Evolutionary conservation across 177 flowering plant genomes (phyloP).

Genomic region (Vitis hybrid): DNA sequence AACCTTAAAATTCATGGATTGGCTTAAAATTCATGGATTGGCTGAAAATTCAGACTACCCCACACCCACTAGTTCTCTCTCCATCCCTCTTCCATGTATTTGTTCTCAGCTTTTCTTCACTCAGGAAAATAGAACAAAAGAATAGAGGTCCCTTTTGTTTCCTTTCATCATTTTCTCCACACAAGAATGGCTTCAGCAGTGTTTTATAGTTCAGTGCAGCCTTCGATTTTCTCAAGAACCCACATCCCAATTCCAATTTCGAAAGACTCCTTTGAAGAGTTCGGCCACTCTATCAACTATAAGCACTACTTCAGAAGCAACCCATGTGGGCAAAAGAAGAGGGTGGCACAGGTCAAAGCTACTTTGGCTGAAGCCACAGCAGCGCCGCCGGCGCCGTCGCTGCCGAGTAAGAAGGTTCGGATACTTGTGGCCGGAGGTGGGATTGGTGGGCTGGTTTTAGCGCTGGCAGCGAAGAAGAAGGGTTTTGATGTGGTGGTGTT

Average conservation of each 20-base stretch:
- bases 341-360: constrained; percentile 21
- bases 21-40: constrained; percentile 20
- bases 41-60: constrained; percentile 10
- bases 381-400: not conserved
- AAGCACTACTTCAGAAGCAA: constrained; percentile 20
- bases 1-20: constrained; percentile 13
- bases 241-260: constrained; percentile 30
- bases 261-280: constrained; percentile 20
- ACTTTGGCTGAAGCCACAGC: constrained; percentile 20
- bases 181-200: constrained; percentile 43
- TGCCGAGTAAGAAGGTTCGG: constrained; percentile 43
- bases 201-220: constrained; percentile 32
- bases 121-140: too few relatives aligned
- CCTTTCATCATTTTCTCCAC: not conserved
- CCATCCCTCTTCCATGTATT: not conserved
- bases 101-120: too few relatives aligned
- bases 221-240: constrained; percentile 44
- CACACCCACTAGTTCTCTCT: constrained; percentile 8
- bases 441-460: constrained; percentile 92
- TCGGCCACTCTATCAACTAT: constrained; percentile 12
- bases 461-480: constrained; percentile 86
- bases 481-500: constrained; percentile 95
- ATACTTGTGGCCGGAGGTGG: constrained; percentile 95
- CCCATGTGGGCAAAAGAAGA: constrained; percentile 22
- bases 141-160: too few relatives aligned